These are phyloP conservation scores for Aspergillus oerlinghausenensis DNA, from an alignment of 2,329 filamentous ascomycete genomes.

Conservation along the genomic window DNA sequence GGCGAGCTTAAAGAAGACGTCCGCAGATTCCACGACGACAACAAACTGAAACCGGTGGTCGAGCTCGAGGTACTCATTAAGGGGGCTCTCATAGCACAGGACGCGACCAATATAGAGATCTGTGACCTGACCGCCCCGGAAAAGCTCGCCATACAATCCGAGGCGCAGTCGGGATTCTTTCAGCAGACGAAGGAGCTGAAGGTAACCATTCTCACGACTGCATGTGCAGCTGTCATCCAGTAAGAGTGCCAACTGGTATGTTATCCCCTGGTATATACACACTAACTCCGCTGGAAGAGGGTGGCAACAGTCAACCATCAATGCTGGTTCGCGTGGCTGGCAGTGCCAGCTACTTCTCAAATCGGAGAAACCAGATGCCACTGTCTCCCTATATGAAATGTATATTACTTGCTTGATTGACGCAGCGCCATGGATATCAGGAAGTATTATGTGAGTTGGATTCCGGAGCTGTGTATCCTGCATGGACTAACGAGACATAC, in stretches of 20 bases:
- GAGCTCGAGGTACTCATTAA: conserved; percentile 6
- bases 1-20: conserved; percentile 8
- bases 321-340: conserved; percentile 10
- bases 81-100: conserved; percentile 8
- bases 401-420: conserved; percentile 6
- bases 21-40: neutral
- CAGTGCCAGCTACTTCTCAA: neutral
- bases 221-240: conserved; percentile 23
- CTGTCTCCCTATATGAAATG: neutral
- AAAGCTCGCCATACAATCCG: neutral
- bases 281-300: conserved; percentile 4
- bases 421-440: conserved; percentile 16
- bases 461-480: neutral
- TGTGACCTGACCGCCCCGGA: conserved; percentile 2
- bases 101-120: neutral
- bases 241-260: conserved; percentile 1
- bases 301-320: conserved; percentile 24
- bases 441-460: conserved; percentile 12
- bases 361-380: neutral
- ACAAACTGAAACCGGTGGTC: conserved; percentile 3
- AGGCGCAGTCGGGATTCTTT: neutral
- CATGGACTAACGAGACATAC: neutral
- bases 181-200: conserved; percentile 14
- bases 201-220: conserved; percentile 18
- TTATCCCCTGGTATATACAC: neutral